Base-by-base conservation (phyloP, 306 rosid genomes). In the Crataegus laevigata region DNA sequence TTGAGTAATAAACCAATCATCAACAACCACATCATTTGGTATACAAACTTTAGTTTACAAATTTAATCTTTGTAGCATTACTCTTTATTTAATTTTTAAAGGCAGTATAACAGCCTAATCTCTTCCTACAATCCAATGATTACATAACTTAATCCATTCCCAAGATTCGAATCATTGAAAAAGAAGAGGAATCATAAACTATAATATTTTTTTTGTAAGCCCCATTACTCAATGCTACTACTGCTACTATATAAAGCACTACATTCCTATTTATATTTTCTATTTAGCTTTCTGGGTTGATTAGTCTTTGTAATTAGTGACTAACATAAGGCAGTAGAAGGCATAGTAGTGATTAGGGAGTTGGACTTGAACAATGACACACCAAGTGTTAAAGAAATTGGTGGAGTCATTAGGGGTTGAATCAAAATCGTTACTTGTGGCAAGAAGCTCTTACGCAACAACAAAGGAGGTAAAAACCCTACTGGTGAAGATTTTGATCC, bases 321-420 rank as follows among this genome's bases (percentile, higher is more conserved):
- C 58, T 52, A 57, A 57, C n/a, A n/a, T n/a, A n/a, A 22, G 62
- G 62, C 6, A n/a, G 29, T 24, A 29, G 62, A 57, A 8, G 17
- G 11, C 50, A 65, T 4, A 11, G 29, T 86, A 3, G 66, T 80
- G 40, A 84, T 89, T 51, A 85, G 96, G 75, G 87, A 74, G 69
- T 84, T 77, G 43, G 85, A 88, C 10, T 50, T 54, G 0, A 36
- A 52, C 19, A 86, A 81, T 66, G 98, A 89, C 74, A 74, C 58
- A 10, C 21, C 6, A 21, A 80, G 72, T 60, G 98, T 91, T 25
- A 79, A 76, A 66, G 82, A 85, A 70, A 84, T 90, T 1, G 94
- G 86, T 0, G 96, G 98, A 25, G 68, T 93, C 84, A 86, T 93
- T 13, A 87, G 96, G 67, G 98, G 96, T 17, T 93, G 96, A 86